A percentile compares a stretch with the other conserved stretches of the same genome.
Conservation (phyloP, 176 grass and related monocot genomes). For the Aegilops bicornis region DNA sequence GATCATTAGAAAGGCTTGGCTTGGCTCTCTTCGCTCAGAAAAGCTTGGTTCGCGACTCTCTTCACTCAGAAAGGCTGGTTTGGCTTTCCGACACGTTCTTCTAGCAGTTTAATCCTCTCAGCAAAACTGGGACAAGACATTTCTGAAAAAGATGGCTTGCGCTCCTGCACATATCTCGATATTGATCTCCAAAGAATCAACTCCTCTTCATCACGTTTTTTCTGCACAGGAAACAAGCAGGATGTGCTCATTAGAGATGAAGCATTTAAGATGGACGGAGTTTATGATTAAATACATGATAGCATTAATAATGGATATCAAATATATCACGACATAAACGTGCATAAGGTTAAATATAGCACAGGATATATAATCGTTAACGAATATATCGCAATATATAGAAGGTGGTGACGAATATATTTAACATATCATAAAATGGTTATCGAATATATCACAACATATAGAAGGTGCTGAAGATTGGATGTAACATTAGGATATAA, state of each 20-base stretch:
- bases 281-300: neutral
- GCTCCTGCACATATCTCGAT: conserved; percentile 38
- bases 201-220: conserved; percentile 41
- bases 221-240: conserved; percentile 34
- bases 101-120: conserved; percentile 38
- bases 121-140: conserved; percentile 32
- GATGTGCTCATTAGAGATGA: neutral
- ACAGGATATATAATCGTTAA: neutral
- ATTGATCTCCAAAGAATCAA: conserved; percentile 45
- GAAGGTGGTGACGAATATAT: neutral
- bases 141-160: conserved; percentile 32
- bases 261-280: neutral
- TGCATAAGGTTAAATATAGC: neutral
- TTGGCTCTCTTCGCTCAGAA: neutral
- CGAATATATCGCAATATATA: neutral
- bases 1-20: neutral
- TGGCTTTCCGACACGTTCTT: conserved; percentile 24
- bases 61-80: neutral
- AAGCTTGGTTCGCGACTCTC: neutral
- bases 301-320: neutral
- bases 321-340: neutral
- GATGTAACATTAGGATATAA: neutral
- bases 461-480: neutral
- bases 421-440: neutral
- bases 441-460: neutral